Percentiles rank a stretch among this genome's conserved stretches.
Evolutionary conservation across 768 basidiomycete genomes (phyloP).

Genomic region (Trametes cubensis): DNA sequence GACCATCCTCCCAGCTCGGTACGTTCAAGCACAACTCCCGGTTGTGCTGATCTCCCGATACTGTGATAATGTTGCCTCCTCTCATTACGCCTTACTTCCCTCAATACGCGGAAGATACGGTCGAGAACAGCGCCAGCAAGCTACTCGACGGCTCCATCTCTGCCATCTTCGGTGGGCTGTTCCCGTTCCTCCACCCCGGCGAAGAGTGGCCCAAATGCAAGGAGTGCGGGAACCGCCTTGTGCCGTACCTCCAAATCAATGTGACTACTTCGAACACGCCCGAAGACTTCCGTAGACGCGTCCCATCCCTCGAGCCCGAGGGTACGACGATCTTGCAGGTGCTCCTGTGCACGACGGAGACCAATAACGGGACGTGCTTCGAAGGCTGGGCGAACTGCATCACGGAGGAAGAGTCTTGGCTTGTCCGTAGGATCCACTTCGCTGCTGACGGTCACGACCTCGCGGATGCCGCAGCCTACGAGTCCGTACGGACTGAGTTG

Average conservation of each 20-base stretch:
- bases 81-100: conserved; percentile 18
- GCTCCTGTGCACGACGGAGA: conserved; percentile 12
- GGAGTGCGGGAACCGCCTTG: conserved; percentile 1
- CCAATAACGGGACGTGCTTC: conserved; percentile 14
- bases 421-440: conserved; percentile 14
- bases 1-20: too few relatives aligned
- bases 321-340: conserved; percentile 15
- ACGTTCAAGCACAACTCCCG: too few relatives aligned
- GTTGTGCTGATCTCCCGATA: too few relatives aligned
- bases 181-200: background rate
- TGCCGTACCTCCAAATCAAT: conserved; percentile 22
- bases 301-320: background rate
- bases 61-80: background rate
- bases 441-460: background rate
- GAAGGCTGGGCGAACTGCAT: conserved; percentile 1
- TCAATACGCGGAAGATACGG: background rate
- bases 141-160: conserved; percentile 7
- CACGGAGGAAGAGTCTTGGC: conserved; percentile 11
- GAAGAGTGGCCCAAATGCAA: conserved; percentile 18
- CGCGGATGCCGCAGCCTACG: background rate
- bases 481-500: background rate
- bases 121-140: background rate
- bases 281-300: conserved; percentile 7
- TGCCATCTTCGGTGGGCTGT: conserved; percentile 10
- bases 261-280: conserved; percentile 11